Conservation (phyloP, 2,329 filamentous ascomycete species). For the Colletotrichum siamense region DNA sequence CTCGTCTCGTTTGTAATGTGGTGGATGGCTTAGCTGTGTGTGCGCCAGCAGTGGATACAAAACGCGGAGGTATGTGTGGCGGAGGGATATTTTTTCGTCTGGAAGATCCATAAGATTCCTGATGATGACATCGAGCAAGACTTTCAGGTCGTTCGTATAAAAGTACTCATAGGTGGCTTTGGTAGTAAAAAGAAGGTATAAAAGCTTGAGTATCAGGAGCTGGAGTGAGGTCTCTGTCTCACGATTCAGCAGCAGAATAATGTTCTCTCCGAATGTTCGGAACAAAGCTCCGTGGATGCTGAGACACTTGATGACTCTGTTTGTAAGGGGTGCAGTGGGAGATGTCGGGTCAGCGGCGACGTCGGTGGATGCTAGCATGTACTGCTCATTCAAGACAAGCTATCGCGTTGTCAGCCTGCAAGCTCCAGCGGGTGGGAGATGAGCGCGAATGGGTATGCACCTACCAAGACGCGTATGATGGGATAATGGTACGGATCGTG, state of each 20-base stretch:
- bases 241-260: conserved; percentile 92
- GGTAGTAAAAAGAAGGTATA: conserved; percentile 95
- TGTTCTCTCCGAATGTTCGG: conserved; percentile 96
- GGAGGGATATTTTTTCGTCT: conserved; percentile 76
- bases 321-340: conserved; percentile 69
- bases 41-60: conserved; percentile 89
- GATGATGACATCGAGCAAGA: conserved; percentile 93
- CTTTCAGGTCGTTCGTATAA: conserved; percentile 95
- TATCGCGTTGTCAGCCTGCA: conserved; percentile 39
- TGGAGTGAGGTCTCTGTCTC: conserved; percentile 95
- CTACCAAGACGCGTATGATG: conserved; percentile 88
- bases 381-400: conserved; percentile 97
- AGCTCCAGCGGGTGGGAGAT: conserved; percentile 24
- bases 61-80: conserved; percentile 94
- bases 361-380: conserved; percentile 80
- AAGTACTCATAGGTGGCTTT: conserved; percentile 95
- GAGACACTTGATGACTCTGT: conserved; percentile 90
- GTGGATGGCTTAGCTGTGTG: conserved; percentile 85
- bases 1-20: conserved; percentile 91
- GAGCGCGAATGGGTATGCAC: conserved; percentile 28
- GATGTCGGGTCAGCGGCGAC: conserved; percentile 45
- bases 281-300: conserved; percentile 81
- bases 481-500: conserved; percentile 96
- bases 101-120: conserved; percentile 96
- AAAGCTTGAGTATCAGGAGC: conserved; percentile 91